Conservation (phyloP, 306 rosid species). For the Clitoria ternatea region DNA sequence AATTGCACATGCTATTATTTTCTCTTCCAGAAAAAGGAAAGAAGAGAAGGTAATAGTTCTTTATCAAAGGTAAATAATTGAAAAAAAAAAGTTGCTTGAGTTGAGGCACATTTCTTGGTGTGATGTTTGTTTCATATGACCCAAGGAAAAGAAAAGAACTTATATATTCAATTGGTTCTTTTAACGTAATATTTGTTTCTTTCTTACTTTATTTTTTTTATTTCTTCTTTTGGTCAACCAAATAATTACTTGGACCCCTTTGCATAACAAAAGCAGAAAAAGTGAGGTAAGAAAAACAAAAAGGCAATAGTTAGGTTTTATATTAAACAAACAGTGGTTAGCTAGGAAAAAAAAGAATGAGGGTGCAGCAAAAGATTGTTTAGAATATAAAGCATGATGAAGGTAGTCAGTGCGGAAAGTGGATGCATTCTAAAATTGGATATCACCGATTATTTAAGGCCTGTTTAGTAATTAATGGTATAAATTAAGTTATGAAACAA, state of each 20-base stretch:
- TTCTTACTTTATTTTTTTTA: background rate
- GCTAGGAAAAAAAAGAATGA: background rate
- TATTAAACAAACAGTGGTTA: constrained; percentile 1
- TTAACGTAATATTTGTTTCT: constrained; percentile 26
- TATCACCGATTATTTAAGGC: too few relatives aligned
- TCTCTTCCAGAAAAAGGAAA: background rate
- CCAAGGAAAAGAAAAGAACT: constrained; percentile 17
- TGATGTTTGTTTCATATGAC: constrained; percentile 24
- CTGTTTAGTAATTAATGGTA: too few relatives aligned
- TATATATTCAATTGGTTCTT: constrained; percentile 18
- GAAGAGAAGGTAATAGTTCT: background rate
- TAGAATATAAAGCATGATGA: constrained; percentile 23
- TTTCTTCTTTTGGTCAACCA: constrained; percentile 34
- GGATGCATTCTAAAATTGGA: background rate
- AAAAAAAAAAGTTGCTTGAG: constrained; percentile 8
- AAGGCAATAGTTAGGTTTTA: constrained; percentile 25
- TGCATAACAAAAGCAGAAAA: constrained; percentile 35
- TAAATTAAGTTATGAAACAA: too few relatives aligned
- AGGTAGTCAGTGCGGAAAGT: constrained; percentile 29
- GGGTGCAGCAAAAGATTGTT: constrained; percentile 22
- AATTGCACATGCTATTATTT: background rate
- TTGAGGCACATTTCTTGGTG: constrained; percentile 26
- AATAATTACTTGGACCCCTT: constrained; percentile 34
- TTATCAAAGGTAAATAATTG: constrained; percentile 13
- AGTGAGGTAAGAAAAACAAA: constrained; percentile 16